These are phyloP conservation scores for Closterium sp. DNA, from an alignment of 139 green algal genomes.

Conservation along the genomic window DNA sequence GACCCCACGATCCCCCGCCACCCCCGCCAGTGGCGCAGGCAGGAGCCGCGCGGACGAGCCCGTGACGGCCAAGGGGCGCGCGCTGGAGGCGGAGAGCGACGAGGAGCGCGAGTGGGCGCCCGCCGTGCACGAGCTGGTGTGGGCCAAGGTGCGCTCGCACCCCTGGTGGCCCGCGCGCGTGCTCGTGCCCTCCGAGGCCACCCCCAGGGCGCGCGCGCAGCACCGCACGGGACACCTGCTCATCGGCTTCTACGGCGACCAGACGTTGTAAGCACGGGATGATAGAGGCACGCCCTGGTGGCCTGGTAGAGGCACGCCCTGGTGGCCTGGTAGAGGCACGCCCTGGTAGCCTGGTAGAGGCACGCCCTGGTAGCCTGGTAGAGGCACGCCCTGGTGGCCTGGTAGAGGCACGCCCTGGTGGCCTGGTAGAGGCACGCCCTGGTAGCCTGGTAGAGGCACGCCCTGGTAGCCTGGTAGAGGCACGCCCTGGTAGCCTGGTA, in stretches of 20 bases:
- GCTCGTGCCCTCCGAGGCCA: background rate
- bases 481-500: too few species aligned
- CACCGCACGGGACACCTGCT: slow-evolving; percentile 1
- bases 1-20: background rate
- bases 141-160: slow-evolving; percentile 19
- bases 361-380: too few species aligned
- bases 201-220: background rate
- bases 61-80: background rate
- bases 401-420: too few species aligned
- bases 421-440: too few species aligned
- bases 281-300: too few species aligned
- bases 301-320: too few species aligned
- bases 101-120: slow-evolving; percentile 1
- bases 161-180: slow-evolving; percentile 30
- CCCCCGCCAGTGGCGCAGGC: background rate
- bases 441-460: too few species aligned
- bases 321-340: too few species aligned
- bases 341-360: too few species aligned
- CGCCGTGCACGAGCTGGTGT: slow-evolving; percentile 20
- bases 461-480: too few species aligned
- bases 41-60: too few species aligned
- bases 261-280: slow-evolving; percentile 30
- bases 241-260: slow-evolving; percentile 26
- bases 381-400: too few species aligned
- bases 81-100: background rate